A percentile compares a stretch with the other conserved stretches of the same genome.
Evolutionary conservation across 225 moss, liverwort and hornwort genomes (phyloP).

Genomic region (Anthoceros angustus): DNA sequence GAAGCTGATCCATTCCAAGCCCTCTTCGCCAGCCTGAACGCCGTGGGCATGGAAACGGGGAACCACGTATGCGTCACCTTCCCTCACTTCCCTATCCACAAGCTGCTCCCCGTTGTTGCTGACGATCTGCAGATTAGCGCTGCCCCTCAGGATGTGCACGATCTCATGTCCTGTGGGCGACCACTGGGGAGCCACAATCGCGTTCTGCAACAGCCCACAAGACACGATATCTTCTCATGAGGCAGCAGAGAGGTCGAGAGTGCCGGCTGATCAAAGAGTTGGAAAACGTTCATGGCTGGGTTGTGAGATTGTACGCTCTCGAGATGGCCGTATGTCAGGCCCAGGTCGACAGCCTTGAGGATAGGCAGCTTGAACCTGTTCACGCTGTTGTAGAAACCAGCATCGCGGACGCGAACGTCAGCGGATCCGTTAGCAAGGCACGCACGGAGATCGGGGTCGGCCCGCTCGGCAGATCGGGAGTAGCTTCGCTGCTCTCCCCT

Average conservation of each 20-base stretch:
- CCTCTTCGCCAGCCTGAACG: neutral
- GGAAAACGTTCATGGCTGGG: neutral
- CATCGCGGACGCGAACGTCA: neutral
- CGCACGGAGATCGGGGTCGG: no score
- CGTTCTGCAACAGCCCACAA: neutral
- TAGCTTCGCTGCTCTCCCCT: neutral
- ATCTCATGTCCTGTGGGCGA: neutral
- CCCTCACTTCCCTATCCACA: neutral
- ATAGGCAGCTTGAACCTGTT: neutral
- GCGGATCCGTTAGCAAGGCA: neutral
- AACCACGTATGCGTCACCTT: neutral
- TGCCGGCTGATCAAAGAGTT: neutral
- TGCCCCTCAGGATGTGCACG: neutral
- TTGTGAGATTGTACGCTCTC: neutral
- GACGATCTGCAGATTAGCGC: neutral
- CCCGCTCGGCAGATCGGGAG: neutral
- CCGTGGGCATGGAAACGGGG: neutral
- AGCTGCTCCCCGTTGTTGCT: neutral
- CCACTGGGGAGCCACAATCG: slow-evolving; percentile 1
- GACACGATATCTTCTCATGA: neutral
- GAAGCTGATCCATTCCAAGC: slow-evolving; percentile 1
- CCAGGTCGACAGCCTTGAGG: neutral
- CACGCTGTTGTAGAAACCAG: neutral
- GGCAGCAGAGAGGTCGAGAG: neutral
- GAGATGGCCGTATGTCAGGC: neutral